Evolutionary conservation across 176 grass and related monocot species (phyloP).

Genomic region (Puya raimondii): DNA sequence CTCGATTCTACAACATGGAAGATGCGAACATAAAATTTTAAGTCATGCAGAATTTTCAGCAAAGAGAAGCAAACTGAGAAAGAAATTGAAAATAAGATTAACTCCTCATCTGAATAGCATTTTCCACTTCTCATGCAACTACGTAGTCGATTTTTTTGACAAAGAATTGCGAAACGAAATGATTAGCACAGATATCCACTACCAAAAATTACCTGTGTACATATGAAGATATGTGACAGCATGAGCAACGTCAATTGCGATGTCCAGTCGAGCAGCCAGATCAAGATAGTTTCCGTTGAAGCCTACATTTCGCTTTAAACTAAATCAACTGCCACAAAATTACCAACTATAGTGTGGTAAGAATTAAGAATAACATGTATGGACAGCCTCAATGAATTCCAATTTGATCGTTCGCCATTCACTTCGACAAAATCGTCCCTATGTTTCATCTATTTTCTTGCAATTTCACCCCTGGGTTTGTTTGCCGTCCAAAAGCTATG

Average conservation of each 20-base stretch:
- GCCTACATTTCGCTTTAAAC: constrained; percentile 25
- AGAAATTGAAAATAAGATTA: background rate
- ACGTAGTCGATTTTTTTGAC: no score
- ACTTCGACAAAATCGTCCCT: no score
- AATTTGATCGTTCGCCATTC: no score
- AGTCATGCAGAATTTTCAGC: background rate
- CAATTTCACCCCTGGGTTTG: no score
- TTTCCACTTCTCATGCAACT: no score
- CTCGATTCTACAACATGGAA: background rate
- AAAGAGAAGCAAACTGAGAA: background rate
- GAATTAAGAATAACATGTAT: background rate
- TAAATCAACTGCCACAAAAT: background rate
- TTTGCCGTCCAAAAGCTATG: no score
- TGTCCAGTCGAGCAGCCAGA: constrained; percentile 44
- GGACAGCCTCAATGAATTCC: no score
- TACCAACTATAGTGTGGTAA: background rate
- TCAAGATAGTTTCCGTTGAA: constrained; percentile 40
- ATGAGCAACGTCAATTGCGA: constrained; percentile 90
- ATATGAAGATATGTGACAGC: constrained; percentile 89
- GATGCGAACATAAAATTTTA: background rate
- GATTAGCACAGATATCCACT: background rate
- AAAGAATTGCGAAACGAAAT: no score
- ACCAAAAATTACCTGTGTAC: constrained; percentile 36
- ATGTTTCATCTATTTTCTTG: no score
- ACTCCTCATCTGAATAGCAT: no score